phyloP scores from a whole-genome alignment of 2,329 filamentous ascomycete species.

The Scopulariopsis brevicaulis region DNA sequence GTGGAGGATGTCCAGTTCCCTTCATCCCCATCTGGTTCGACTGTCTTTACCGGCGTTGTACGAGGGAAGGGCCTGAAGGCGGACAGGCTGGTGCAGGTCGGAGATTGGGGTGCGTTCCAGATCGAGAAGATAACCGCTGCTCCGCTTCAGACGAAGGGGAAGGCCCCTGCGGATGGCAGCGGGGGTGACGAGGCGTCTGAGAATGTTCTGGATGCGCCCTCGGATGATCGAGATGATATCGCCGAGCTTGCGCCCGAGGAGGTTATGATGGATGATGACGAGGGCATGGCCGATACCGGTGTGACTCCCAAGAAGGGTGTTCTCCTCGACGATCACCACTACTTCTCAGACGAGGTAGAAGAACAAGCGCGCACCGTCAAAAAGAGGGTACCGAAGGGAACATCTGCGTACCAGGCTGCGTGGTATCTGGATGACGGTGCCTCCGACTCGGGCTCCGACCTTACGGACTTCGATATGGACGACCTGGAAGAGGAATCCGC shows the following conservation, averaged over 20 bases:
- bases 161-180: conserved; percentile 64
- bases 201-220: conserved; percentile 56
- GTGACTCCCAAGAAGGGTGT: conserved; percentile 63
- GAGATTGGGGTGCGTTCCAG: conserved; percentile 90
- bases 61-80: conserved; percentile 80
- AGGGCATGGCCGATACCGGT: conserved; percentile 25
- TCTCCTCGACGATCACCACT: conserved; percentile 90
- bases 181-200: conserved; percentile 41
- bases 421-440: conserved; percentile 83
- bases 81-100: conserved; percentile 80
- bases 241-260: conserved; percentile 81
- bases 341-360: conserved; percentile 79
- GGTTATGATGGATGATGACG: conserved; percentile 58
- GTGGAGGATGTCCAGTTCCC: conserved; percentile 72
- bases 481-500: conserved; percentile 45
- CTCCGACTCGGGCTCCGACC: conserved; percentile 72
- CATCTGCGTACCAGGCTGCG: conserved; percentile 85
- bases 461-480: conserved; percentile 44
- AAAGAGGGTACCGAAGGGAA: conserved; percentile 76
- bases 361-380: conserved; percentile 47
- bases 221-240: conserved; percentile 72
- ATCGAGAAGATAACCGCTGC: conserved; percentile 80
- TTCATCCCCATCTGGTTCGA: conserved; percentile 45
- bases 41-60: conserved; percentile 73
- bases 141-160: conserved; percentile 49